Conservation (phyloP, 2,329 filamentous ascomycete species). For the Ceratocystis lukuohia region DNA sequence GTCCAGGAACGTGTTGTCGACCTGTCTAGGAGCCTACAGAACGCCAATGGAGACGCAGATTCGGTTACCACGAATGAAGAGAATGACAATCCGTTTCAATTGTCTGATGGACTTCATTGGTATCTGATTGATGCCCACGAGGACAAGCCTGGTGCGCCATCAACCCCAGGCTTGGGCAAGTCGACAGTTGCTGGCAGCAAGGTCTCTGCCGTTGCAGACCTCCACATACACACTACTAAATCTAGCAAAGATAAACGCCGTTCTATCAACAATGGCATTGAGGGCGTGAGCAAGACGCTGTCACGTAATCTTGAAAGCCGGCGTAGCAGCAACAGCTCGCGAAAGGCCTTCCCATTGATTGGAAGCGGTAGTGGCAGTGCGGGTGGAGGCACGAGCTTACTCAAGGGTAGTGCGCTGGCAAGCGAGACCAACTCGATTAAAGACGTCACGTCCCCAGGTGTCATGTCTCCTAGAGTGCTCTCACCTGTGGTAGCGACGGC, state of each 20-base stretch:
- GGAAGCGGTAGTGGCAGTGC: constrained; percentile 31
- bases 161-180: constrained; percentile 84
- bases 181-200: constrained; percentile 80
- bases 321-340: constrained; percentile 74
- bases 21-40: constrained; percentile 61
- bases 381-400: constrained; percentile 21
- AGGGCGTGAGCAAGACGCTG: constrained; percentile 61
- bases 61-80: constrained; percentile 47
- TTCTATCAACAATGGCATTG: constrained; percentile 44
- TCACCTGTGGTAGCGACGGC: constrained; percentile 11
- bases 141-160: constrained; percentile 80
- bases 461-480: constrained; percentile 25
- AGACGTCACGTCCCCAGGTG: constrained; percentile 31
- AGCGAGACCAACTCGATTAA: constrained; percentile 48
- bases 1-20: constrained; percentile 91
- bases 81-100: constrained; percentile 92
- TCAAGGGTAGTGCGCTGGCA: constrained; percentile 39
- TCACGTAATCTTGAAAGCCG: constrained; percentile 85
- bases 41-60: constrained; percentile 33
- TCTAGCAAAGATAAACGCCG: constrained; percentile 31
- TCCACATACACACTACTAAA: constrained; percentile 34
- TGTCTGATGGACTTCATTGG: constrained; percentile 90
- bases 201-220: constrained; percentile 72
- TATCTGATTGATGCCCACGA: constrained; percentile 88
- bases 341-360: constrained; percentile 53